These are phyloP conservation scores for Lipomyces sp. DNA, from an alignment of 805 yeast genomes.

Conservation along the genomic window DNA sequence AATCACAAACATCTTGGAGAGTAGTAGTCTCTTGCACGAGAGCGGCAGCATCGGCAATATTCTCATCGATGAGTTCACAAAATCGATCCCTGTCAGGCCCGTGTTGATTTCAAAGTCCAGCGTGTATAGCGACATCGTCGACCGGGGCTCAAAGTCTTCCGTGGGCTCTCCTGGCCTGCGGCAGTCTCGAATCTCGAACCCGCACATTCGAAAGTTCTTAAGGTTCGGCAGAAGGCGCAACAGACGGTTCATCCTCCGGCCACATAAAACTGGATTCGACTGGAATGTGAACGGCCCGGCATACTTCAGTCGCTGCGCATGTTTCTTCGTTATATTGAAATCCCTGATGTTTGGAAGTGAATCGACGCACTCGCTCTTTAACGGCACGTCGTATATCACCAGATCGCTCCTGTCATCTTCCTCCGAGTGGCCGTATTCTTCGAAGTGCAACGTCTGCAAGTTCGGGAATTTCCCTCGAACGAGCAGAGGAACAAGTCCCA, in stretches of 20 bases:
- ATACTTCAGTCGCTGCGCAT: not conserved
- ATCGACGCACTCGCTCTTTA: not conserved
- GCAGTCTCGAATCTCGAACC: not conserved
- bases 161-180: not conserved
- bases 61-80: conserved; percentile 1
- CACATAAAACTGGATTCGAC: conserved; percentile 5
- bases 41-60: conserved; percentile 9
- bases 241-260: conserved; percentile 5
- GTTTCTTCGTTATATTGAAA: not conserved
- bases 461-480: conserved; percentile 10
- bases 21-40: conserved; percentile 1
- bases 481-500: conserved; percentile 6
- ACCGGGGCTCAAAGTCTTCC: conserved; percentile 1
- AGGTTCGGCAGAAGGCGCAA: conserved; percentile 7
- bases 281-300: not conserved
- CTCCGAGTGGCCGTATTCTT: conserved; percentile 1
- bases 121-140: not conserved
- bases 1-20: not conserved
- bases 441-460: conserved; percentile 1
- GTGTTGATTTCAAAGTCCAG: not conserved
- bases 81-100: not conserved
- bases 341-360: conserved; percentile 2
- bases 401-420: conserved; percentile 1
- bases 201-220: not conserved
- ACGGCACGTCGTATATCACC: conserved; percentile 8